phyloP scores from a whole-genome alignment of 2,329 filamentous ascomycete genomes.

The Dothistroma pini region DNA sequence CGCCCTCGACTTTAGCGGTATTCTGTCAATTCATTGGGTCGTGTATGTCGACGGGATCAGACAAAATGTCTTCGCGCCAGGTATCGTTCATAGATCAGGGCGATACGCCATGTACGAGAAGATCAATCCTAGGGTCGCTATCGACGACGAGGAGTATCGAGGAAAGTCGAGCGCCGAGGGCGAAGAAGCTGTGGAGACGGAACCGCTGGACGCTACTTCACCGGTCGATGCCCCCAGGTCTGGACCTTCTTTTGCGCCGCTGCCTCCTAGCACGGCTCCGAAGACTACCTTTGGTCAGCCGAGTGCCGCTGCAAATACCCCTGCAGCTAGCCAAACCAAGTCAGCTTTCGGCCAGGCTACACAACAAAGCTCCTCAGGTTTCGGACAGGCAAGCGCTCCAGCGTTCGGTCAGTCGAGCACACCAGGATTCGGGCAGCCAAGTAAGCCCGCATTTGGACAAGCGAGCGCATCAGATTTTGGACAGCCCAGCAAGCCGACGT shows the following conservation, averaged over 20 bases:
- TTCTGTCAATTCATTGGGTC: constrained; percentile 84
- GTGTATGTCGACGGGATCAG: constrained; percentile 57
- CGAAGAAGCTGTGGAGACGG: neutral
- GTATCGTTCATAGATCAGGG: constrained; percentile 8
- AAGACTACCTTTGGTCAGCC: neutral
- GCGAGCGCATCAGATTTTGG: neutral
- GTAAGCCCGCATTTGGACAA: constrained; percentile 15
- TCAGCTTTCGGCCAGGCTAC: neutral
- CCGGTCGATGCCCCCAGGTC: constrained; percentile 9
- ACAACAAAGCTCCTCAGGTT: neutral
- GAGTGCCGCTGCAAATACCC: neutral
- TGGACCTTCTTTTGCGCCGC: neutral
- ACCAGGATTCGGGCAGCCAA: neutral
- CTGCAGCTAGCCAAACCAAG: neutral
- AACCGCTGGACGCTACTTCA: constrained; percentile 5
- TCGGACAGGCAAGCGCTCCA: neutral
- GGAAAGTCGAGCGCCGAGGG: neutral
- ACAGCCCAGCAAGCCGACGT: constrained; percentile 12
- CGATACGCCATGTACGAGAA: constrained; percentile 7
- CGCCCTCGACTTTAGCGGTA: constrained; percentile 82
- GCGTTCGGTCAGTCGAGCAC: neutral
- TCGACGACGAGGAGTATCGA: neutral
- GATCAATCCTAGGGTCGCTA: neutral
- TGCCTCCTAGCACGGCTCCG: neutral
- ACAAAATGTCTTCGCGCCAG: constrained; percentile 2